Percentiles rank a stretch among this genome's conserved stretches.
phyloP scores from a whole-genome alignment of 352 stramenopile species.

The Phytophthora vignae region DNA sequence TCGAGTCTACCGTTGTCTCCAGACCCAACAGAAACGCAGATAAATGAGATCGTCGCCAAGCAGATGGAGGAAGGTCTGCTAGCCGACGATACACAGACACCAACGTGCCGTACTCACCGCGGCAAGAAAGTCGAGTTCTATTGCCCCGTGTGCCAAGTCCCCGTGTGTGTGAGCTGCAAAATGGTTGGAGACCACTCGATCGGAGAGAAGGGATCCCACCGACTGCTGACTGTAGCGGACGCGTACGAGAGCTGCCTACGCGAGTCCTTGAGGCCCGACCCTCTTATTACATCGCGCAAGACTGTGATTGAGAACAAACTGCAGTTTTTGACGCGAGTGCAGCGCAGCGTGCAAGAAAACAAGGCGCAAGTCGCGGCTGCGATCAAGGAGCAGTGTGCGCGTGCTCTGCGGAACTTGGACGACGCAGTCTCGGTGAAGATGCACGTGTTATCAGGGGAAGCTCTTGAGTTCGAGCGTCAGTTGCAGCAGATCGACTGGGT shows the following conservation, averaged over 20 bases:
- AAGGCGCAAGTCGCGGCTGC: constrained; percentile 51
- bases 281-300: constrained; percentile 73
- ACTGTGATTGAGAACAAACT: constrained; percentile 70
- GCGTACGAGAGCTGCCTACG: constrained; percentile 73
- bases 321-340: constrained; percentile 42
- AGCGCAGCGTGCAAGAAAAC: constrained; percentile 52
- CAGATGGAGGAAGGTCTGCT: constrained; percentile 56
- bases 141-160: constrained; percentile 62
- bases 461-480: constrained; percentile 69
- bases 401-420: constrained; percentile 54
- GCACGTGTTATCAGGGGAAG: constrained; percentile 60
- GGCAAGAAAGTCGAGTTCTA: constrained; percentile 82
- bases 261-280: constrained; percentile 70
- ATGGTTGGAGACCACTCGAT: constrained; percentile 84
- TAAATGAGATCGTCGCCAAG: constrained; percentile 47
- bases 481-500: constrained; percentile 80
- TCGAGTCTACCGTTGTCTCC: constrained; percentile 5
- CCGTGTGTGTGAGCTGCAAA: constrained; percentile 84
- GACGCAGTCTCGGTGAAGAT: constrained; percentile 56
- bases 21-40: constrained; percentile 34
- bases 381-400: constrained; percentile 62
- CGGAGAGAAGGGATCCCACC: constrained; percentile 79
- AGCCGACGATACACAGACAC: constrained; percentile 34
- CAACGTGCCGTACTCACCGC: constrained; percentile 51
- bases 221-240: constrained; percentile 66